A percentile compares a stretch with the other conserved stretches of the same genome.
phyloP scores from a whole-genome alignment of 352 stramenopile species.

The Globisporangium cederbergense region DNA sequence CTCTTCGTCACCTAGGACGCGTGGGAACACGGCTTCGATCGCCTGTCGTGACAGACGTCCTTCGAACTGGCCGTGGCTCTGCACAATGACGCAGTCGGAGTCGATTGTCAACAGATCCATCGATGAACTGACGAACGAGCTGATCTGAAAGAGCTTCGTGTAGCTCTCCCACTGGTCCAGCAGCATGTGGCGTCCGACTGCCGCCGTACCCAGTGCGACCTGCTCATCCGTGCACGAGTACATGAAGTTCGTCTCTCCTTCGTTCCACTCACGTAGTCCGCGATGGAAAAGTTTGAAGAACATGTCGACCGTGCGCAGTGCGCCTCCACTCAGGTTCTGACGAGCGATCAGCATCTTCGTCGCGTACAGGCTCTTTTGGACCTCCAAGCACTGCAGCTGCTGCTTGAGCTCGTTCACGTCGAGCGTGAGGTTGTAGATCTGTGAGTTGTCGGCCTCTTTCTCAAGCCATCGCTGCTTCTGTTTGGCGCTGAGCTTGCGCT shows the following conservation, averaged over 20 bases:
- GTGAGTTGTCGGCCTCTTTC: constrained; percentile 6
- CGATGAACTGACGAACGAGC: background rate
- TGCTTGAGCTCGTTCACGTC: constrained; percentile 33
- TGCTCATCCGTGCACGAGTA: constrained; percentile 7
- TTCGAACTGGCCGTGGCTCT: constrained; percentile 9
- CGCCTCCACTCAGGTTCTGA: constrained; percentile 11
- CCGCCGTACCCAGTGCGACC: background rate
- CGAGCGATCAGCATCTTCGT: constrained; percentile 15
- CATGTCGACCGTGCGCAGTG: constrained; percentile 5
- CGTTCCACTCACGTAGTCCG: constrained; percentile 5
- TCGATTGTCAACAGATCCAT: constrained; percentile 4
- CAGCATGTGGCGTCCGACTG: constrained; percentile 10
- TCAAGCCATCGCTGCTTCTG: constrained; percentile 8
- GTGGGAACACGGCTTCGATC: constrained; percentile 11
- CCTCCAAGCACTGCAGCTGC: constrained; percentile 21
- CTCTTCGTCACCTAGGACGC: background rate
- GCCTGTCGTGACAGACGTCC: background rate
- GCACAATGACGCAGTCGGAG: background rate
- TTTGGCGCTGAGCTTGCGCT: constrained; percentile 6
- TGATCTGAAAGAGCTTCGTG: constrained; percentile 15
- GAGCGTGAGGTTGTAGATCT: constrained; percentile 28
- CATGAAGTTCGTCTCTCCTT: constrained; percentile 6
- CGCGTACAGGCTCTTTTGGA: constrained; percentile 9
- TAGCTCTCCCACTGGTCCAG: constrained; percentile 21
- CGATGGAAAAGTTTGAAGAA: constrained; percentile 20